Percentiles rank a stretch among this genome's conserved stretches.
Conservation (phyloP, 208 protist genomes). For the Angomonas ambiguus region DNA sequence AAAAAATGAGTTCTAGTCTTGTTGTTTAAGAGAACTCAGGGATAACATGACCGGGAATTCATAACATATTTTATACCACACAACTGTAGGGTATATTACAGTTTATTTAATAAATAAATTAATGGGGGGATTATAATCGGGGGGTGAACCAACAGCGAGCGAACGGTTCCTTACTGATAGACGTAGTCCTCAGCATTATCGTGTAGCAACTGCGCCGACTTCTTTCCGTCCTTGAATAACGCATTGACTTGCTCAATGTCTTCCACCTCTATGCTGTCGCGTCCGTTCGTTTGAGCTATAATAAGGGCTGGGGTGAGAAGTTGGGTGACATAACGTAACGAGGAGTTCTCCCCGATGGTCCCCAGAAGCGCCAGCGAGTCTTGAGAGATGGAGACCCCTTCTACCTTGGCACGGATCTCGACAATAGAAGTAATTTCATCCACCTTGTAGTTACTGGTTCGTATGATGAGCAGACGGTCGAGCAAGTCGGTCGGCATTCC, state of each 20-base stretch:
- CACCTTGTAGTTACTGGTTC: conserved; percentile 95
- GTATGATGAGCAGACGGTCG: conserved; percentile 99
- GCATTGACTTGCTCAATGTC: conserved; percentile 92
- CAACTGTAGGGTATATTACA: not conserved
- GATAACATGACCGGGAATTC: too few relatives aligned
- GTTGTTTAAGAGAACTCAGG: too few relatives aligned
- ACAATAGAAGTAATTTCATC: conserved; percentile 97
- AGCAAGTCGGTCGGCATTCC: conserved; percentile 99
- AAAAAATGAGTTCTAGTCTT: too few relatives aligned
- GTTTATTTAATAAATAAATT: not conserved
- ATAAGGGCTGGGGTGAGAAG: conserved; percentile 97
- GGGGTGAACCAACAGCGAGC: too few relatives aligned
- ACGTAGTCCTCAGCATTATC: conserved; percentile 89
- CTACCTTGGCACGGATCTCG: conserved; percentile 92
- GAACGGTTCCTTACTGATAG: conserved; percentile 80
- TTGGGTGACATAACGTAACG: conserved; percentile 97
- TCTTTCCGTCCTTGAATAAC: conserved; percentile 98
- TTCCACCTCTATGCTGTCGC: conserved; percentile 87
- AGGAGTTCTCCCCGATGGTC: conserved; percentile 91
- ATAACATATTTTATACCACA: not conserved
- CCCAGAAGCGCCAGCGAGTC: conserved; percentile 89
- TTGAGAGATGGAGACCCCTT: conserved; percentile 93
- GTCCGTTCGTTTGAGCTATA: conserved; percentile 93
- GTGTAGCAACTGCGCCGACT: conserved; percentile 86
- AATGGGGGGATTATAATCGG: too few relatives aligned